Base-by-base conservation (phyloP, 108 stramenopile species). In the Cyclotella choctawhatcheeana region DNA sequence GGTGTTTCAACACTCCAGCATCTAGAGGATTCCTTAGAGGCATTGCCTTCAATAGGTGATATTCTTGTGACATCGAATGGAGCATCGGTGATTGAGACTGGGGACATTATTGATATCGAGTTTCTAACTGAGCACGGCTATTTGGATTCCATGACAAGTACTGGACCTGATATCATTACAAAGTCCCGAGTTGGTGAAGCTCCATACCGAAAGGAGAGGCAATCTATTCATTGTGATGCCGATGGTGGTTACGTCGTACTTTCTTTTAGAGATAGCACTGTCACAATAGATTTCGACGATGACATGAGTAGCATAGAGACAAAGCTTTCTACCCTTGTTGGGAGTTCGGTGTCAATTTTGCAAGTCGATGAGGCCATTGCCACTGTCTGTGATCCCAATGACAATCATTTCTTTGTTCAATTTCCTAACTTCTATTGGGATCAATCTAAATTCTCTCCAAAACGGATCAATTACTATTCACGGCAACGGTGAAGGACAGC, bases 201-300 rank as follows among this genome's bases (percentile, higher is more conserved):
- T 35, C 86, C 87, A 12, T 85, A 78, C 65, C 82, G 85, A 4
- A 34, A 53, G n/a, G 87, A 88, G 59, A 71, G 74, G 31, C 89
- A 89, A 45, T 78, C 82, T 0, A 60, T 89, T 32, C 20, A 29
- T 34, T 89, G 89, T 45, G 50, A 79, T 61, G 82, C 78, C 30
- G 55, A 55, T 50, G 70, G 76, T 16, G 79, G 79, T 0, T 76
- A 55, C 34, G 27, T 74, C 24, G 55, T 69, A 21, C 56, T 81
- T 18, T 56, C 50, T 2, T 69, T 75, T 40, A 56, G 64, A 22
- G 74, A 71, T 30, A 35, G 18, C 14, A 76, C 67, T 20, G 40
- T 50, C 5, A 77, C 75, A 2, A 60, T 82, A 50, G 64, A 76
- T 25, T 66, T 53, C 31, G 61, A 64, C 44, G 80, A 76, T 52